Conservation (phyloP, 352 stramenopile species). For the Phytophthora tentaculata region DNA sequence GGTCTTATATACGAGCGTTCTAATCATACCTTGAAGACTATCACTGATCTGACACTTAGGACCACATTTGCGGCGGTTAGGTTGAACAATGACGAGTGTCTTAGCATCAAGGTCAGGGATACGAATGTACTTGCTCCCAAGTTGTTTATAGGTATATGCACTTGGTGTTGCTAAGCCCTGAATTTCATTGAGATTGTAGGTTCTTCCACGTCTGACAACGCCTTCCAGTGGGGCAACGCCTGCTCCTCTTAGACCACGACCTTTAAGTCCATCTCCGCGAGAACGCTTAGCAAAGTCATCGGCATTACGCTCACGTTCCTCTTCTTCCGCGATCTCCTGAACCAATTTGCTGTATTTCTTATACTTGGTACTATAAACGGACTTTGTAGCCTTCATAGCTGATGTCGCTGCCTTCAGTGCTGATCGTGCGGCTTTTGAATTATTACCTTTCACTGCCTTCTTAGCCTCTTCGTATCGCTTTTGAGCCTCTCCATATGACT, state of each 20-base stretch:
- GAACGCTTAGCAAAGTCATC: too few species aligned
- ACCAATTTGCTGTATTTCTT: too few species aligned
- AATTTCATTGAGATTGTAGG: constrained; percentile 8
- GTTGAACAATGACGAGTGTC: constrained; percentile 15
- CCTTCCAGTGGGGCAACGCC: constrained; percentile 16
- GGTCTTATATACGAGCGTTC: constrained; percentile 9
- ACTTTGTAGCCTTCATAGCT: not conserved
- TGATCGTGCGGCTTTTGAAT: not conserved
- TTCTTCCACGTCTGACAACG: constrained; percentile 5
- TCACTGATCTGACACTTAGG: constrained; percentile 10
- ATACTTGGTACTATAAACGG: constrained; percentile 13
- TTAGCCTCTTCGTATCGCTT: constrained; percentile 7
- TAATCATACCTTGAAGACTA: constrained; percentile 15
- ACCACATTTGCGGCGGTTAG: constrained; percentile 2
- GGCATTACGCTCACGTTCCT: too few species aligned
- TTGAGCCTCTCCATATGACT: constrained; percentile 20
- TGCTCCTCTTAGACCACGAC: constrained; percentile 12
- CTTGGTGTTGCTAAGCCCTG: not conserved
- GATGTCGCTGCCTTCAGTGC: not conserved
- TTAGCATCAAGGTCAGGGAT: constrained; percentile 17
- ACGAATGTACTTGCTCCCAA: not conserved
- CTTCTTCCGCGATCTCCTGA: too few species aligned
- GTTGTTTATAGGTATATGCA: not conserved
- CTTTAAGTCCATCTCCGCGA: not conserved
- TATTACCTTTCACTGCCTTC: not conserved